phyloP scores from a whole-genome alignment of 2,329 filamentous ascomycete species.

The Capronia epimyces region DNA sequence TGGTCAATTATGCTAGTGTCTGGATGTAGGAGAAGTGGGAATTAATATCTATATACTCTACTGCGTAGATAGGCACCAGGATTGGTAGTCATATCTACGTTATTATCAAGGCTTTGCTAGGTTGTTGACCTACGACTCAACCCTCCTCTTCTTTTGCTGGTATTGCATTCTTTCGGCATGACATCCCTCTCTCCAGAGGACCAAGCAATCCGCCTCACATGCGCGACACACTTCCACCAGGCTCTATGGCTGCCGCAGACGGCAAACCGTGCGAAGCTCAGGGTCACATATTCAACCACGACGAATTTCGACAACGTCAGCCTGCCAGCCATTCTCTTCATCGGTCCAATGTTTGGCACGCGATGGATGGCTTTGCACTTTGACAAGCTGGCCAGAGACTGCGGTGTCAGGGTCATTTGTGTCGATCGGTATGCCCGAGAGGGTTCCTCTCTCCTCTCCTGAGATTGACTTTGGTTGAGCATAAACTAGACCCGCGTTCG shows the following conservation, averaged over 20 bases:
- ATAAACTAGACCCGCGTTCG: conserved; percentile 39
- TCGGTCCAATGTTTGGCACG: conserved; percentile 5
- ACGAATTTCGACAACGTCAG: conserved; percentile 3
- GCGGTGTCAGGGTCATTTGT: conserved; percentile 4
- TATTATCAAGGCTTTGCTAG: too few species aligned
- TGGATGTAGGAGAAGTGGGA: too few species aligned
- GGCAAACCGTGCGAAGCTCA: not conserved
- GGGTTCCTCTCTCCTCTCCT: not conserved
- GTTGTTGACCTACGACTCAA: too few species aligned
- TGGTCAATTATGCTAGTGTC: too few species aligned
- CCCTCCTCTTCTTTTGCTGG: too few species aligned
- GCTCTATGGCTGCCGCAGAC: not conserved
- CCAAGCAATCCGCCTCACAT: not conserved
- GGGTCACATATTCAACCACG: not conserved
- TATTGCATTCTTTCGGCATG: too few species aligned
- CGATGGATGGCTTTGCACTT: conserved; percentile 1
- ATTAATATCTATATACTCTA: too few species aligned
- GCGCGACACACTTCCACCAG: not conserved
- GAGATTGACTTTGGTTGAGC: not conserved
- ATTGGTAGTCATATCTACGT: too few species aligned
- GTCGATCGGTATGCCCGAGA: not conserved
- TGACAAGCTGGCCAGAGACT: conserved; percentile 1
- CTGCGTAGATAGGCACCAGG: too few species aligned
- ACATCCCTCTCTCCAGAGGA: not conserved
- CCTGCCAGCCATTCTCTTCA: conserved; percentile 3